These are phyloP conservation scores for Xylaria telfairii DNA, from an alignment of 495 filamentous ascomycete species.

Conservation along the genomic window DNA sequence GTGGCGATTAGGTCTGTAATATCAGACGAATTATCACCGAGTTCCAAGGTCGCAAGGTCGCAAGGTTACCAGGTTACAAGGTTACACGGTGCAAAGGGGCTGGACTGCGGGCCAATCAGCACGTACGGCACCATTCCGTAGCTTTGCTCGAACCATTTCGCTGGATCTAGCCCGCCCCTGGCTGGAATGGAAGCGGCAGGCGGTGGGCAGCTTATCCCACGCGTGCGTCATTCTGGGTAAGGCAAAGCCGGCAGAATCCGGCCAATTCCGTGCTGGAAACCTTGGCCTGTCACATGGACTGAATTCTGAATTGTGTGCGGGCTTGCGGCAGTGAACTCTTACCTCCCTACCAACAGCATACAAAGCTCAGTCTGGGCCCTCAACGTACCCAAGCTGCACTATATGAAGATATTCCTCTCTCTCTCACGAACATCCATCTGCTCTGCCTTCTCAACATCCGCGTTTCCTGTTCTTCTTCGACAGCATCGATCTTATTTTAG, in stretches of 20 bases:
- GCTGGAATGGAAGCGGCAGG: slow-evolving; percentile 5
- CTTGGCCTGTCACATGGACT: slow-evolving; percentile 23
- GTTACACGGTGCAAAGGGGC: background rate
- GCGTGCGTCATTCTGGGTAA: slow-evolving; percentile 24
- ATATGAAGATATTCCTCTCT: slow-evolving; percentile 19
- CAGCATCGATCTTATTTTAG: slow-evolving; percentile 10
- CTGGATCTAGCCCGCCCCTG: background rate
- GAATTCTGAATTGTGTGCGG: background rate
- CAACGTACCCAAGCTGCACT: background rate
- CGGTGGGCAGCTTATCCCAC: slow-evolving; percentile 3
- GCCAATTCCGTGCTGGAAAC: background rate
- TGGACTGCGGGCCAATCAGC: slow-evolving; percentile 6
- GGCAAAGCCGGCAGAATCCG: slow-evolving; percentile 17
- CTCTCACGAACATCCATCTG: slow-evolving; percentile 16
- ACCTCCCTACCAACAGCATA: background rate
- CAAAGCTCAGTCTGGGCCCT: background rate
- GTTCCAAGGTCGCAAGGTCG: background rate
- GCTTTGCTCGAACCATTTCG: background rate
- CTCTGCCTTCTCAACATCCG: background rate
- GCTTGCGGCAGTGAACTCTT: background rate
- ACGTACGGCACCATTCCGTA: background rate
- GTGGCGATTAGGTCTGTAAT: background rate
- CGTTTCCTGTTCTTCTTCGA: background rate
- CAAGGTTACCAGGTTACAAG: slow-evolving; percentile 5
- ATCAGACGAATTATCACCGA: background rate